Evolutionary conservation across 2,329 filamentous ascomycete genomes (phyloP), one percentile per base, ranked within the genome.

Genomic region (Penicillium sp.): DNA sequence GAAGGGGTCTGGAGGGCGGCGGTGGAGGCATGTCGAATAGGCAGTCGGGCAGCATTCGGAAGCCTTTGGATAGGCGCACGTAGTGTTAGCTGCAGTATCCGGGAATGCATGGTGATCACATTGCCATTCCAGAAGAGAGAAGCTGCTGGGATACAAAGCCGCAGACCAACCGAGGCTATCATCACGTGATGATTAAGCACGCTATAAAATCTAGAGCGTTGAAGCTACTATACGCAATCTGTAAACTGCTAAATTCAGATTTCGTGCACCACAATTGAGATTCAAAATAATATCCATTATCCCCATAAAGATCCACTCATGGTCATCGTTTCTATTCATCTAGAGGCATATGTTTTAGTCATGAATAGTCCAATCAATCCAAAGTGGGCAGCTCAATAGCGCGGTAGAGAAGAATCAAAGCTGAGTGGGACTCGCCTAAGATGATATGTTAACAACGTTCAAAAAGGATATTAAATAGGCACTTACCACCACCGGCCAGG

Each of bases 401-500:
- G 50, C 76, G 73, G 60, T 81, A 81, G 18, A 81, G 74, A 46
- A 80, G 73, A 49, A 81, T 80, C 41, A 81, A 67, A 0, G 79
- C 79, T 40, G 78, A 81, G 62, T 81, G 78, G 48, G 77, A 78
- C 67, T 81, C 79, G 48, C 79, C 77, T 79, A 48, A 15, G 40
- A 26, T 14, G 12, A 47, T 29, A 33, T 22, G 27, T 67, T 64
- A 69, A 67, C 49, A 43, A 51, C 1, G 29, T 20, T 20, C 6
- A 23, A 29, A 37, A 12, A 15, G 14, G 25, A n/a, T 6, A n/a
- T 40, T 2, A 12, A 29, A 60, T 55, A 44, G 18, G 12, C 2
- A 69, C 81, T 73, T 73, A 85, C 92, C 93, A 68, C 95, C 94
- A 56, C 94, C 95, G 49, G 92, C 84, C 49, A 99, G 82, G 3